Percentiles rank a stretch among this genome's conserved stretches.
Conservation (phyloP, 2,329 filamentous ascomycete genomes). For the Microcera coccophila region DNA sequence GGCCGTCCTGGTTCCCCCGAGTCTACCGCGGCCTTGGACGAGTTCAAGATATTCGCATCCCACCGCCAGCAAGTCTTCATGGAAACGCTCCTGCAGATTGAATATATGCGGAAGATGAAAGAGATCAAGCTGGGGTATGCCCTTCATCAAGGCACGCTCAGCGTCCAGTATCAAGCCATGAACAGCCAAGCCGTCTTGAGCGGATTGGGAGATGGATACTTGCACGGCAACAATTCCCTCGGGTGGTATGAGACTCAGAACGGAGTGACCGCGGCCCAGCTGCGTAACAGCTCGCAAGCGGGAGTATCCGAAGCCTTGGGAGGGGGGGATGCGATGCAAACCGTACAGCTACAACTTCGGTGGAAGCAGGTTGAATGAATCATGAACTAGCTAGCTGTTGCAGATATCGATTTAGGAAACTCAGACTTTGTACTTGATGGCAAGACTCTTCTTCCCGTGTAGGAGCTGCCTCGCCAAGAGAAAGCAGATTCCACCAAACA, state of each 20-base stretch:
- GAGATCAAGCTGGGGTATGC: constrained; percentile 30
- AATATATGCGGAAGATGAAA: constrained; percentile 27
- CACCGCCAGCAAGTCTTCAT: constrained; percentile 28
- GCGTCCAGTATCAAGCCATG: constrained; percentile 34
- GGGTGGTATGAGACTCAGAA: constrained; percentile 36
- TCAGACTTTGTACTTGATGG: too few relatives aligned
- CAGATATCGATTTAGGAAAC: too few relatives aligned
- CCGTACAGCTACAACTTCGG: constrained; percentile 22
- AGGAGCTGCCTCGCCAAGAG: too few relatives aligned
- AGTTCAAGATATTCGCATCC: constrained; percentile 27
- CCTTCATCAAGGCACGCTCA: constrained; percentile 31
- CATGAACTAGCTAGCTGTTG: too few relatives aligned
- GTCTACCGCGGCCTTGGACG: constrained; percentile 20
- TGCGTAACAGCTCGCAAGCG: constrained; percentile 31
- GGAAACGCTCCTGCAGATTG: constrained; percentile 28
- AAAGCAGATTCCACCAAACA: constrained; percentile 33
- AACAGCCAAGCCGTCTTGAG: constrained; percentile 25
- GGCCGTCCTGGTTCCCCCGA: constrained; percentile 24
- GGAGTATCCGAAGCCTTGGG: constrained; percentile 29
- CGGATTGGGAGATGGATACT: constrained; percentile 28
- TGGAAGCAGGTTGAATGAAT: constrained; percentile 35
- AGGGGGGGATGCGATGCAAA: constrained; percentile 25
- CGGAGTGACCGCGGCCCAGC: constrained; percentile 32
- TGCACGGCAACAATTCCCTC: constrained; percentile 32
- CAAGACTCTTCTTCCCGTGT: too few relatives aligned